A percentile compares a stretch with the other conserved stretches of the same genome.
These are phyloP conservation scores for Starmerella stigmatis DNA, from an alignment of 805 yeast species.

Conservation along the genomic window DNA sequence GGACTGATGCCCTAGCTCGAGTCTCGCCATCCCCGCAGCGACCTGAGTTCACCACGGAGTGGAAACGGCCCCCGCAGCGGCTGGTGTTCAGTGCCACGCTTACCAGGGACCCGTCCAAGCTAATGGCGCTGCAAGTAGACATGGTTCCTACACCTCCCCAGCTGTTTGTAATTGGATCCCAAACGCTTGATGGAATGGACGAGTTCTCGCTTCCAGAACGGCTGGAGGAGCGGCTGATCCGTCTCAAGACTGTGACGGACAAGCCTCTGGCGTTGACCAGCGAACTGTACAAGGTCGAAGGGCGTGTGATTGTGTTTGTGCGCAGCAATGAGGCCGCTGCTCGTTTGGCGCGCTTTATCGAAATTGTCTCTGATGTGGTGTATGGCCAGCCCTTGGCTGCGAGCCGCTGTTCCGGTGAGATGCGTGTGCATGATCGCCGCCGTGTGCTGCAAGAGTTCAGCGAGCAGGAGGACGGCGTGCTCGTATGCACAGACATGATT, in stretches of 20 bases:
- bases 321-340: conserved; percentile 78
- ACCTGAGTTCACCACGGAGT: conserved; percentile 15
- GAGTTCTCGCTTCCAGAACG: conserved; percentile 33
- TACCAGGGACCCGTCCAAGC: conserved; percentile 82
- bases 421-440: conserved; percentile 38
- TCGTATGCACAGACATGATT: conserved; percentile 75
- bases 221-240: conserved; percentile 31
- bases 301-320: conserved; percentile 44
- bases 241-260: conserved; percentile 28
- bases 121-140: conserved; percentile 55
- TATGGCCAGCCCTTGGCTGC: conserved; percentile 20
- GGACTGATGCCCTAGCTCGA: conserved; percentile 49
- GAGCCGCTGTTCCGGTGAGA: conserved; percentile 33
- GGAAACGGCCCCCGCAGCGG: conserved; percentile 43
- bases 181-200: conserved; percentile 27
- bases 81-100: conserved; percentile 86
- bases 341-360: conserved; percentile 57
- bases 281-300: conserved; percentile 35
- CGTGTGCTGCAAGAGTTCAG: conserved; percentile 53
- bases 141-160: conserved; percentile 41
- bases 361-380: conserved; percentile 32
- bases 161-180: conserved; percentile 58
- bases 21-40: conserved; percentile 15
- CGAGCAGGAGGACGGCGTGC: conserved; percentile 40
- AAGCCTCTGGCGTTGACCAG: conserved; percentile 69